Percentiles rank a stretch among this genome's conserved stretches.
Evolutionary conservation across 257 asterid species (phyloP).

Genomic region (Capsicum baccatum): DNA sequence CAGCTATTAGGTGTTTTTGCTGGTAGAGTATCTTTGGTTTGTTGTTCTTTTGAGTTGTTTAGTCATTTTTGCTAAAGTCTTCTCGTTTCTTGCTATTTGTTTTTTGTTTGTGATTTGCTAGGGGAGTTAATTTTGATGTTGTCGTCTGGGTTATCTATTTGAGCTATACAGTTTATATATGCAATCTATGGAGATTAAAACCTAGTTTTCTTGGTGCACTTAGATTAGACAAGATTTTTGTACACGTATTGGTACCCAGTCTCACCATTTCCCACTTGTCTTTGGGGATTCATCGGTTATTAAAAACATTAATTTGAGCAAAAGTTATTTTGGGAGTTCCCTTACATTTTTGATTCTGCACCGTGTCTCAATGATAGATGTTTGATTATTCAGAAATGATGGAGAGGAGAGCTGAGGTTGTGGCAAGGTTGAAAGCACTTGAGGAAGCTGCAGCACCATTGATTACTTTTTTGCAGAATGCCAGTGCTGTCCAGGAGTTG

Average conservation of each 20-base stretch:
- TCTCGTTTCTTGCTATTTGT: not conserved
- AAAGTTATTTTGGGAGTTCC: not conserved
- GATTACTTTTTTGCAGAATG: slow-evolving; percentile 79
- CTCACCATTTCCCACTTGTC: not conserved
- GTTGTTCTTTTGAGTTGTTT: not conserved
- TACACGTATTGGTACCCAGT: not conserved
- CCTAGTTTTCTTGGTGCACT: slow-evolving; percentile 5
- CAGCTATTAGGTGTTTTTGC: not conserved
- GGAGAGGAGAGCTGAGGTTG: slow-evolving; percentile 93
- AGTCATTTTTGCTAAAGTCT: not conserved
- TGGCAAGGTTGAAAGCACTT: slow-evolving; percentile 79
- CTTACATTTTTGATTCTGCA: not conserved
- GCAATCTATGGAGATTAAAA: not conserved
- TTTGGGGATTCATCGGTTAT: not conserved
- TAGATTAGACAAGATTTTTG: not conserved
- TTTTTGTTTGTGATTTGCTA: not conserved
- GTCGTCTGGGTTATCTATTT: not conserved
- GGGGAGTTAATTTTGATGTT: not conserved
- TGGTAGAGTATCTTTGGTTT: not conserved
- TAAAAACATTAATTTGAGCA: not conserved
- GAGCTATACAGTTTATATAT: not conserved
- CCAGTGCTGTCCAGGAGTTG: slow-evolving; percentile 84
- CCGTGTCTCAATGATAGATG: not conserved
- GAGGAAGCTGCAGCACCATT: slow-evolving; percentile 96
- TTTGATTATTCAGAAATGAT: slow-evolving; percentile 68